Conservation (phyloP, 345 rosid species). For the Trapa incisa region DNA sequence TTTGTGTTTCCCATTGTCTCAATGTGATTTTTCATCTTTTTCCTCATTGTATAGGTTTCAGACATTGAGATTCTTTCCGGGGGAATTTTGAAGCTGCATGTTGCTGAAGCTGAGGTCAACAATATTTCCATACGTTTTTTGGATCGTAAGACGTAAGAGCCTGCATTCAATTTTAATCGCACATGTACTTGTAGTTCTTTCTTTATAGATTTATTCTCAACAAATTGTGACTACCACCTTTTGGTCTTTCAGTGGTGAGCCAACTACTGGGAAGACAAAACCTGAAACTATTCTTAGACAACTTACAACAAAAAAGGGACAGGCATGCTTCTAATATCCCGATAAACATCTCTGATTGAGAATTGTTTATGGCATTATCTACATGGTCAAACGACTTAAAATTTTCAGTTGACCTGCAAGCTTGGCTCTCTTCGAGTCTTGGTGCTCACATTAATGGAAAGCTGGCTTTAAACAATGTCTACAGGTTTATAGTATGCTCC, state of each 20-base stretch:
- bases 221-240: neutral
- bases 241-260: constrained; percentile 60
- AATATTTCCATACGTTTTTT: constrained; percentile 76
- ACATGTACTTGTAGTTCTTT: neutral
- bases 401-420: neutral
- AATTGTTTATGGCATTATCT: neutral
- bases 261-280: constrained; percentile 76
- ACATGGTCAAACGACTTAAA: neutral
- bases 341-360: neutral
- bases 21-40: neutral
- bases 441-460: neutral
- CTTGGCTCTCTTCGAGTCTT: neutral
- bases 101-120: constrained; percentile 92
- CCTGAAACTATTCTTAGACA: constrained; percentile 77
- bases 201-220: constrained; percentile 11
- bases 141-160: constrained; percentile 78
- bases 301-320: constrained; percentile 93
- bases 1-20: neutral
- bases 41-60: constrained; percentile 43
- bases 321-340: constrained; percentile 27
- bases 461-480: constrained; percentile 3
- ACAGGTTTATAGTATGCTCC: constrained; percentile 91
- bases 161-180: constrained; percentile 14
- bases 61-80: constrained; percentile 88
- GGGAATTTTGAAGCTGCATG: constrained; percentile 72